Percentiles rank a stretch among this genome's conserved stretches.
Evolutionary conservation across 805 yeast genomes (phyloP).

Genomic region (Myxozyma melibiosi): DNA sequence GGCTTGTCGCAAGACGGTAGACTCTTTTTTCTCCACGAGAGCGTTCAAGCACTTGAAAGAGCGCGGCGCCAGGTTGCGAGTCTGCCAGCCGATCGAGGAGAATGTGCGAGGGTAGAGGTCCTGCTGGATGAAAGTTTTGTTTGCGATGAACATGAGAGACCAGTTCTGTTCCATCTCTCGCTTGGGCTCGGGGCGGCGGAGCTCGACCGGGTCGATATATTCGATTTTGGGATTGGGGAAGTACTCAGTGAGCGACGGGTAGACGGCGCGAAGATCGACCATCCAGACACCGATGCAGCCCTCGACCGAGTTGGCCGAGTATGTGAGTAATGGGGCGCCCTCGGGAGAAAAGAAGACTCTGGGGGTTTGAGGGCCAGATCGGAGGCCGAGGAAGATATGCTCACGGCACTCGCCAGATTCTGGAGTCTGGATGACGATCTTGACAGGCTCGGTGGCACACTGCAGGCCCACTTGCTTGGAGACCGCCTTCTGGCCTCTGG

Average conservation of each 20-base stretch:
- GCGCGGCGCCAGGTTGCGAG: conserved; percentile 26
- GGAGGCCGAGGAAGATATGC: conserved; percentile 23
- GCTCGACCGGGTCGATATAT: conserved; percentile 21
- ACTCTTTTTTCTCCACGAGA: conserved; percentile 11
- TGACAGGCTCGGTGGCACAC: conserved; percentile 27
- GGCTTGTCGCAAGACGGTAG: conserved; percentile 24
- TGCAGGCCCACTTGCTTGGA: conserved; percentile 31
- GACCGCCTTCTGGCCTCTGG: conserved; percentile 19
- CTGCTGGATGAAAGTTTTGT: conserved; percentile 30
- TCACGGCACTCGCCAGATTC: conserved; percentile 25
- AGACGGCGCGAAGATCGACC: conserved; percentile 26
- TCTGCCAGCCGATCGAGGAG: conserved; percentile 28
- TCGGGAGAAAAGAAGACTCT: conserved; percentile 28
- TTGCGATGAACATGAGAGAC: conserved; percentile 25
- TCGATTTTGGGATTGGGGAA: conserved; percentile 23
- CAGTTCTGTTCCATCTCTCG: conserved; percentile 29
- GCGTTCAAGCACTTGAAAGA: conserved; percentile 25
- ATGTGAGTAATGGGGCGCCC: conserved; percentile 26
- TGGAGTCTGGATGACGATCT: conserved; percentile 17
- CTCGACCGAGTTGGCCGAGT: conserved; percentile 27
- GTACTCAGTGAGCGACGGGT: conserved; percentile 19
- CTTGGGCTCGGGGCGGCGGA: conserved; percentile 24
- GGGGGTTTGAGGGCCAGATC: conserved; percentile 30
- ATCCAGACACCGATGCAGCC: conserved; percentile 30
- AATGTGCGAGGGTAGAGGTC: conserved; percentile 25